Evolutionary conservation across 1,284 basidiomycete genomes (phyloP), one percentile per base, ranked within the genome.

Genomic region (Pseudozyma sp.): DNA sequence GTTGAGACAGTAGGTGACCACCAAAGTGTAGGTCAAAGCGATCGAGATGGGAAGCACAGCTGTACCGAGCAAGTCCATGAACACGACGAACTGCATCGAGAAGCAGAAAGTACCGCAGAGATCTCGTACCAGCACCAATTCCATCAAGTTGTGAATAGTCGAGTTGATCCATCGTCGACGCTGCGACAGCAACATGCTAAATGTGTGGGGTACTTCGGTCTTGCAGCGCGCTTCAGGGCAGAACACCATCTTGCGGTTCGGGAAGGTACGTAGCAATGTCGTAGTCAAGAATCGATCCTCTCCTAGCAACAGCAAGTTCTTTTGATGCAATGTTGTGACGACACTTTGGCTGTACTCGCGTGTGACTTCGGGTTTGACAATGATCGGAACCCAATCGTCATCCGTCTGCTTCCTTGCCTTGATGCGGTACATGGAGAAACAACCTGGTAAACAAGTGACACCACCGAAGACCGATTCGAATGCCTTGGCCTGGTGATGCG

Each of bases 111-210:
- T 87, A 13, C 86, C 86, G 61, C 86, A 99, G 21, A 99, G 89
- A 83, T 99, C 94, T 74, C 93, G 93, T 34, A 99, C 97, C 67
- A 94, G 90, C 40, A 99, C 94, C 39, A 99, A 91, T 86, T 99
- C 97, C 95, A 98, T 97, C 58, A 99, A 89, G 85, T 99, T 99
- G 88, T 99, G 97, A 52, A 99, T 93, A 0, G 97, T 99, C 48
- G 95, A 98, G 86, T 98, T 99, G 88, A 99, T 99, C 97, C 97
- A 99, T 75, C 97, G 92, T 34, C 97, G 91, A 38, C 97, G 93
- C 85, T 99, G 97, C 1, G 96, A 99, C 12, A 99, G 89, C 47
- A 99, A 89, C 52, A 99, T 90, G 43, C 88, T 88, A 87, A 99
- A 99, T 0, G 94, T 95, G 84, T 99, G 95, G 9, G 97, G 97